Conservation (phyloP, 83 land plant species). For the Picea mariana region DNA sequence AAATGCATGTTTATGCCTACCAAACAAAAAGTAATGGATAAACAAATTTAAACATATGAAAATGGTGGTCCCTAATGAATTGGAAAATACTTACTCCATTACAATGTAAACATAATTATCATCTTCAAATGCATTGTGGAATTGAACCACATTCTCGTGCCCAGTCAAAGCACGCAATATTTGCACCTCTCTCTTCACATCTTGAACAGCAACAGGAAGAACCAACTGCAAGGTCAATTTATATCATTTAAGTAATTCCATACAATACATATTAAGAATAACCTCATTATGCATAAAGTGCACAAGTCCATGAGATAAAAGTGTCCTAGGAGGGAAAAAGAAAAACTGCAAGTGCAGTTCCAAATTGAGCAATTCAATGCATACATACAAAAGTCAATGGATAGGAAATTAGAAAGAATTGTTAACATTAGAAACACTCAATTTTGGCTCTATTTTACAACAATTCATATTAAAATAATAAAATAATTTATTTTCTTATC, state of each 20-base stretch:
- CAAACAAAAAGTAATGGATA: not conserved
- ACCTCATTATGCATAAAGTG: not conserved
- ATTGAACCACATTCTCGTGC: conserved; percentile 88
- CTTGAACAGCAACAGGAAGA: conserved; percentile 88
- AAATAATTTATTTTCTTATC: not conserved
- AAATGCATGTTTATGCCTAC: not conserved
- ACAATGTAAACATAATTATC: conserved; percentile 83
- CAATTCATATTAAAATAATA: not conserved
- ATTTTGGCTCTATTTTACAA: not conserved
- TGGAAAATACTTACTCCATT: conserved; percentile 81
- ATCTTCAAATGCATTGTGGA: conserved; percentile 90
- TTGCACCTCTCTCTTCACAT: conserved; percentile 91
- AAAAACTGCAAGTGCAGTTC: not conserved
- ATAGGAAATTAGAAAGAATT: not conserved
- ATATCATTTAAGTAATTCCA: not conserved
- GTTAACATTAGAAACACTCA: not conserved
- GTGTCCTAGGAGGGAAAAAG: not conserved
- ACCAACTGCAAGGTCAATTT: conserved; percentile 62
- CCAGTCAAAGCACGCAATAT: conserved; percentile 79
- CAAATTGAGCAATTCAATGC: not conserved
- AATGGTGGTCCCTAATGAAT: not conserved
- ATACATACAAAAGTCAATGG: not conserved
- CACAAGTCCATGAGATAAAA: not conserved
- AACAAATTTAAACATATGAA: not conserved
- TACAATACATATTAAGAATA: not conserved